Conservation (phyloP, 768 basidiomycete species). For the Lentinula detonsa region DNA sequence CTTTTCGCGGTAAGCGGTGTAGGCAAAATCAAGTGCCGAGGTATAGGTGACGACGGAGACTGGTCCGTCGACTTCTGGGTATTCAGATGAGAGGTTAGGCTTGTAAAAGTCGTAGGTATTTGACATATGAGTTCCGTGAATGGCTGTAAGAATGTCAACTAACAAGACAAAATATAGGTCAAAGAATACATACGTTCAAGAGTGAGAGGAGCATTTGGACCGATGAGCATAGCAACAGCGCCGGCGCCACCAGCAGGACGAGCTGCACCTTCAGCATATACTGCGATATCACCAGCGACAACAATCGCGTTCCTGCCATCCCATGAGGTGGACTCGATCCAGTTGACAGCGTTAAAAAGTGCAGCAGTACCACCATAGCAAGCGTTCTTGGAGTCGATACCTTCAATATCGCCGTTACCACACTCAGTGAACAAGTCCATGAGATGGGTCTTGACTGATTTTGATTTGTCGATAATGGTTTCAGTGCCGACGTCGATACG, state of each 20-base stretch:
- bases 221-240: constrained; percentile 90
- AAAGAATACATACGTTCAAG: constrained; percentile 75
- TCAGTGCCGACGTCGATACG: constrained; percentile 98
- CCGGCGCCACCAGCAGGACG: constrained; percentile 97
- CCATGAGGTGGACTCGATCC: constrained; percentile 95
- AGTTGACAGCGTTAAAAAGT: constrained; percentile 97
- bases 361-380: constrained; percentile 99
- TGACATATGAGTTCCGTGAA: constrained; percentile 95
- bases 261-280: constrained; percentile 94
- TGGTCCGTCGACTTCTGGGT: constrained; percentile 96
- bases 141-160: constrained; percentile 43
- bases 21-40: constrained; percentile 87
- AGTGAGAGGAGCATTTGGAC: constrained; percentile 91
- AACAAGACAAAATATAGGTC: constrained; percentile 1
- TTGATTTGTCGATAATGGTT: constrained; percentile 99
- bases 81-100: constrained; percentile 90
- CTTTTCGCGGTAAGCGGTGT: constrained; percentile 81
- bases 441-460: constrained; percentile 95
- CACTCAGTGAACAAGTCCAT: constrained; percentile 96
- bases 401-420: constrained; percentile 96
- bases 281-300: constrained; percentile 94
- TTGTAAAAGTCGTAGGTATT: constrained; percentile 99
- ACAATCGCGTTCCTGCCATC: constrained; percentile 97
- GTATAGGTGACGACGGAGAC: constrained; percentile 95
- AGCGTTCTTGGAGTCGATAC: constrained; percentile 98